Conservation (phyloP, 257 asterid genomes). For the Solanum sejunctum region DNA sequence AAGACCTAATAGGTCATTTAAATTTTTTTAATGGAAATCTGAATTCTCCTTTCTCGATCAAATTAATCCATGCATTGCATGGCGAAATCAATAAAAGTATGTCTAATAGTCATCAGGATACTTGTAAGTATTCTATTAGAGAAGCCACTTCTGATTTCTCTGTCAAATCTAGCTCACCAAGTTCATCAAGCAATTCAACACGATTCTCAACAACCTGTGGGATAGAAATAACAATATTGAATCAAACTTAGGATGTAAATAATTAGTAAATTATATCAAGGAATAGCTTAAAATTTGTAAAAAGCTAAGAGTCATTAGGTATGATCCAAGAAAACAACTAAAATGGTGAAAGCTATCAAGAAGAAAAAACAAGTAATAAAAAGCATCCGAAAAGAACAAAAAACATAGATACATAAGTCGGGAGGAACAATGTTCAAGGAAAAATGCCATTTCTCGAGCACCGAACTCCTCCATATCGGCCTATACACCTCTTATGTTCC, state of each 20-base stretch:
- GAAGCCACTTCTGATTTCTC: constrained; percentile 44
- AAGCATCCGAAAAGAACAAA: background rate
- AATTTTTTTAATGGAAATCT: background rate
- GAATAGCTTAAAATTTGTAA: background rate
- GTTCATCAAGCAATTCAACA: constrained; percentile 50
- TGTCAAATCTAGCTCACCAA: constrained; percentile 38
- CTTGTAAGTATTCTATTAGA: constrained; percentile 47
- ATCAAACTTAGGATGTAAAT: background rate
- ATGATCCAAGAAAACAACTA: background rate
- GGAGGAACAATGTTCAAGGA: background rate
- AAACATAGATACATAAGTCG: background rate
- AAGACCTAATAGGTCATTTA: background rate
- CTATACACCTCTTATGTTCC: background rate
- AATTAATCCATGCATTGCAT: background rate
- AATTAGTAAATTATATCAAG: background rate
- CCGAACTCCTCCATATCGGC: background rate
- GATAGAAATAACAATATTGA: background rate
- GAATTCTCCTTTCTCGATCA: background rate
- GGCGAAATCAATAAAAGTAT: background rate
- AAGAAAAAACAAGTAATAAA: background rate
- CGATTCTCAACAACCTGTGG: constrained; percentile 88
- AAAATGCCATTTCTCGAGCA: background rate
- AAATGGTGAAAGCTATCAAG: background rate
- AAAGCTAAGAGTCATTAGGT: background rate
- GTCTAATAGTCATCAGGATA: constrained; percentile 35